Conservation (phyloP, 331 rosid genomes). For the Malus hybrid region DNA sequence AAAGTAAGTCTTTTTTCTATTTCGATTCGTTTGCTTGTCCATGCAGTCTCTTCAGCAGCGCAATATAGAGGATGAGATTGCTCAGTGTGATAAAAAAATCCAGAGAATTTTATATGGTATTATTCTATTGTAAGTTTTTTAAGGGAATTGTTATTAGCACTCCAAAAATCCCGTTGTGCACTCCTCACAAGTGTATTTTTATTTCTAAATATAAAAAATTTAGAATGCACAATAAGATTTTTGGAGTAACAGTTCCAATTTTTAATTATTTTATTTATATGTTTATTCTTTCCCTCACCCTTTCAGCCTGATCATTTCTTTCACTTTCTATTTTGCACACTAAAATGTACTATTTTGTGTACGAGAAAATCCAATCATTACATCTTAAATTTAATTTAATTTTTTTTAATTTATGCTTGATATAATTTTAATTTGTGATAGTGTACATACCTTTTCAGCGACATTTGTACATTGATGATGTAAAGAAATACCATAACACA, state of each 20-base stretch:
- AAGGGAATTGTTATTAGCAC: too few species aligned
- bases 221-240: too few species aligned
- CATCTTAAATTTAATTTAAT: not conserved
- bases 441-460: not conserved
- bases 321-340: not conserved
- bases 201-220: too few species aligned
- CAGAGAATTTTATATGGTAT: constrained; percentile 56
- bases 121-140: not conserved
- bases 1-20: not conserved
- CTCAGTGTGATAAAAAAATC: constrained; percentile 48
- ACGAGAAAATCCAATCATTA: not conserved
- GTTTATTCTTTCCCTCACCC: not conserved
- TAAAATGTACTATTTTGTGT: not conserved
- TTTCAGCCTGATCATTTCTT: not conserved
- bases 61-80: constrained; percentile 56
- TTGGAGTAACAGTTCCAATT: too few species aligned
- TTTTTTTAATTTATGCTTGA: not conserved
- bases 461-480: not conserved
- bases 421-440: not conserved
- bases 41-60: constrained; percentile 65
- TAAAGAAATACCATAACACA: not conserved
- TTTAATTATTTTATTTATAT: not conserved
- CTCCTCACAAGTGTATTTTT: too few species aligned
- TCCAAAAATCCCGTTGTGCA: too few species aligned
- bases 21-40: constrained; percentile 22